Base-by-base conservation (phyloP, 2,329 filamentous ascomycete genomes). In the Teratosphaeria zuluensis region DNA sequence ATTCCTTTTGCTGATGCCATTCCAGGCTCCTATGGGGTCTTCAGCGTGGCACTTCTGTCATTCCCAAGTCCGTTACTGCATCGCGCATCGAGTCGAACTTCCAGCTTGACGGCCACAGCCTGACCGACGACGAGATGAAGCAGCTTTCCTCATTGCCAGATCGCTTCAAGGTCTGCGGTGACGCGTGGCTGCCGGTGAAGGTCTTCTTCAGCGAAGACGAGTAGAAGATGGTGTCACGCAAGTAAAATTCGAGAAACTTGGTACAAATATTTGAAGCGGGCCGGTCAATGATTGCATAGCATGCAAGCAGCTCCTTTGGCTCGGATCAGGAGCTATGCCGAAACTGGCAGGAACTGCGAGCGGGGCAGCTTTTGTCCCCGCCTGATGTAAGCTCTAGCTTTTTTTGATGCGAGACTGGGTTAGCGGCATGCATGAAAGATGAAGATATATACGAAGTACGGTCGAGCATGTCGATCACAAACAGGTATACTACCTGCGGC, bases 141-240 rank as follows among this genome's bases (percentile, higher is more conserved):
- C 78, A 82, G 73, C 78, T 95, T 55, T 84, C 84, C 68, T 81
- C 76, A 67, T 80, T 92, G 57, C 79, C 82, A 68, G 87, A 89
- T 61, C 83, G 90, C 55, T 92, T 92, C 81, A 95, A 91, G 83
- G 86, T 90, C 62, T 94, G 88, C 69, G 81, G 81, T 38, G 90
- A 92, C 70, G 75, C 70, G 31, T 92, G 87, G 85, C 70, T 90
- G 68, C 89, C 88, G 0, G 74, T 88, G 61, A 87, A 85, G 80
- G 59, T 61, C 38, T 94, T 94, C 80, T 90, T 90, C 70, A 88
- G 87, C 7, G 88, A 92, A 67, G 87, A 91, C 68, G 88, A 92
- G 77, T 91, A 84, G 63, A 60, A 7, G 11, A 30, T 16, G 31
- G 31, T 54, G 21, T 4, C 2, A 9, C 11, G 9, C 33, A 2